phyloP scores from a whole-genome alignment of 2,329 filamentous ascomycete genomes.

The Trichoderma endophyticum region DNA sequence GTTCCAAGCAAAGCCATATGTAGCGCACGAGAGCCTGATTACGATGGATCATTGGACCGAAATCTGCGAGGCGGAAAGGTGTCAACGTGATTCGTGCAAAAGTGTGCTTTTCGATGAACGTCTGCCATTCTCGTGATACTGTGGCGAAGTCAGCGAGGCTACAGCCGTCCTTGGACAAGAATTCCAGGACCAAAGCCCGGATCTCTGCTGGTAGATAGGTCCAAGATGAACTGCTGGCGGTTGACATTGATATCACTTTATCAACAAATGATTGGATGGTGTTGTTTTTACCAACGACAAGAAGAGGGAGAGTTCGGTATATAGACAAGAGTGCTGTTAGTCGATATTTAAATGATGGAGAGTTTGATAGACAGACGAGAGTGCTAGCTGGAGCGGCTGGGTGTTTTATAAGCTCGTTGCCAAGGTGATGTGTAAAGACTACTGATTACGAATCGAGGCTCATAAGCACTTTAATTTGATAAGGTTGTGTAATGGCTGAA shows the following conservation, averaged over 20 bases:
- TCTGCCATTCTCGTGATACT: constrained; percentile 34
- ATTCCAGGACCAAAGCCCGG: not conserved
- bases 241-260: not conserved
- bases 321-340: not conserved
- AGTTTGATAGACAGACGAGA: too few species aligned
- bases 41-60: constrained; percentile 29
- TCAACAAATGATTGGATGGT: not conserved
- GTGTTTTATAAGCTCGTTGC: too few species aligned
- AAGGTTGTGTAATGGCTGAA: too few species aligned
- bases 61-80: constrained; percentile 27
- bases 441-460: too few species aligned
- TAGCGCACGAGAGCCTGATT: constrained; percentile 28
- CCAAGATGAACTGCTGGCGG: not conserved
- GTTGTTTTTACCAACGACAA: too few species aligned
- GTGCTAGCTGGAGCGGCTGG: too few species aligned
- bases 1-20: constrained; percentile 25
- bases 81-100: constrained; percentile 33
- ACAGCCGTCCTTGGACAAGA: not conserved
- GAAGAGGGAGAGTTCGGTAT: not conserved
- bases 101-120: constrained; percentile 28
- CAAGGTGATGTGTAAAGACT: too few species aligned
- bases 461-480: too few species aligned
- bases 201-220: not conserved
- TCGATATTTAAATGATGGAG: too few species aligned
- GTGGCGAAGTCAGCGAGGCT: constrained; percentile 23